Evolutionary conservation across 2,329 filamentous ascomycete genomes (phyloP).

Genomic region (Aspergillus jensenii): DNA sequence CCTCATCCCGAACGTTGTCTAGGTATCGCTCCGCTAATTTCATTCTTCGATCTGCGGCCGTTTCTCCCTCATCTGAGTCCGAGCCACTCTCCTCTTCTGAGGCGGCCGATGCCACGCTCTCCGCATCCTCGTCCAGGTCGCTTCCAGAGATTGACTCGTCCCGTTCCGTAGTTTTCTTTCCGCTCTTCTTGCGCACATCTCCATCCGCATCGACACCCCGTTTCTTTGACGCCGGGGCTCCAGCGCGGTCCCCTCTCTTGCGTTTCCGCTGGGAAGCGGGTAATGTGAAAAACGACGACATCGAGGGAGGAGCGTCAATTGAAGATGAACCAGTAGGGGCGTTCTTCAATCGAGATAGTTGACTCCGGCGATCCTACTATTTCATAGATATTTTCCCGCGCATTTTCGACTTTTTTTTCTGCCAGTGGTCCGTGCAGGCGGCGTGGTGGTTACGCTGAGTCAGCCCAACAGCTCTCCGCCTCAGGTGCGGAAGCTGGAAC

Average conservation of each 20-base stretch:
- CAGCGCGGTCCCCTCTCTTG: constrained; percentile 63
- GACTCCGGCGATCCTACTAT: background rate
- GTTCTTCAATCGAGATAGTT: constrained; percentile 6
- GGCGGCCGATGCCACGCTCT: constrained; percentile 47
- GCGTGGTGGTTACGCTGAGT: constrained; percentile 33
- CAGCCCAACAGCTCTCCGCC: constrained; percentile 33
- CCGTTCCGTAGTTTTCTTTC: constrained; percentile 49
- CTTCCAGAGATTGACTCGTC: constrained; percentile 87
- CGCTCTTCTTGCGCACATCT: constrained; percentile 36
- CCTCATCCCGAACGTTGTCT: constrained; percentile 81
- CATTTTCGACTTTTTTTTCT: constrained; percentile 37
- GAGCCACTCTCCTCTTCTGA: constrained; percentile 57
- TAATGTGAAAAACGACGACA: constrained; percentile 96
- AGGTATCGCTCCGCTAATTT: constrained; percentile 90
- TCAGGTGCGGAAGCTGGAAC: constrained; percentile 15
- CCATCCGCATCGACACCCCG: constrained; percentile 40
- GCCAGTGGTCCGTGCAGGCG: constrained; percentile 30
- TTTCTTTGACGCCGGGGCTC: constrained; percentile 47
- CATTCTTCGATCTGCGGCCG: constrained; percentile 81
- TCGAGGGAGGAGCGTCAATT: constrained; percentile 35
- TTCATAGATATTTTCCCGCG: constrained; percentile 8
- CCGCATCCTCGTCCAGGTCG: constrained; percentile 68
- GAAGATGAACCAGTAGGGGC: background rate
- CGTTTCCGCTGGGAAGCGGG: constrained; percentile 87
- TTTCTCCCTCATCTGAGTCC: constrained; percentile 75